Percentiles rank a stretch among this genome's conserved stretches.
phyloP scores from a whole-genome alignment of 495 filamentous ascomycete genomes.

The Neurospora discreta region DNA sequence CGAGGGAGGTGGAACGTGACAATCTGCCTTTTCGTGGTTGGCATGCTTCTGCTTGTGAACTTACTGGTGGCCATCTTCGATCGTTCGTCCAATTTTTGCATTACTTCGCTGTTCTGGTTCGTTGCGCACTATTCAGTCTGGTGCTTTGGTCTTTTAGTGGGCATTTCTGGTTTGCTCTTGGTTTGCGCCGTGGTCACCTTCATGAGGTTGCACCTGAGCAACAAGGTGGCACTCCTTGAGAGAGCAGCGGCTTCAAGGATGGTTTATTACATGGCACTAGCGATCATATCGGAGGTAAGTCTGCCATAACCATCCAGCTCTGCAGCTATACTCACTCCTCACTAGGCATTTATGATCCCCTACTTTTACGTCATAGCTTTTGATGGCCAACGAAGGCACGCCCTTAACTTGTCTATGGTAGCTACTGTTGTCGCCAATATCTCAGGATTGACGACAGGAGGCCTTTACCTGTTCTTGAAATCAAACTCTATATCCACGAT shows the following conservation, averaged over 20 bases:
- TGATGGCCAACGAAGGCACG: constrained; percentile 13
- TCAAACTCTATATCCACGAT: constrained; percentile 31
- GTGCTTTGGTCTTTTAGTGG: constrained; percentile 28
- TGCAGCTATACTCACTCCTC: constrained; percentile 6
- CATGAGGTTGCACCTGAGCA: constrained; percentile 25
- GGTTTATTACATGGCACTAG: constrained; percentile 36
- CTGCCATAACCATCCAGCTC: background rate
- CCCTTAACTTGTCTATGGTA: constrained; percentile 32
- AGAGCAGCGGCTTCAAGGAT: constrained; percentile 33
- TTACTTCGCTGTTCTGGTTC: constrained; percentile 40
- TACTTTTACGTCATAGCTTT: constrained; percentile 32
- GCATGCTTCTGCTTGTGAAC: constrained; percentile 25
- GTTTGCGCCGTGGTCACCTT: constrained; percentile 25
- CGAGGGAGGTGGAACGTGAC: constrained; percentile 32
- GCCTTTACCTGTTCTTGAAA: constrained; percentile 38
- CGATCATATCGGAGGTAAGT: constrained; percentile 32
- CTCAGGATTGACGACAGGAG: constrained; percentile 36
- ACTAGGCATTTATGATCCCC: constrained; percentile 30
- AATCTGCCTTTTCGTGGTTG: constrained; percentile 30
- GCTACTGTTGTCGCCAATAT: constrained; percentile 38
- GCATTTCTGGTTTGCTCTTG: constrained; percentile 21
- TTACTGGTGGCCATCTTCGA: constrained; percentile 34
- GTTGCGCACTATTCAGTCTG: constrained; percentile 31
- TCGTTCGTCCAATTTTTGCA: constrained; percentile 28
- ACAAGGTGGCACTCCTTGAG: constrained; percentile 30